A percentile compares a stretch with the other conserved stretches of the same genome.
phyloP scores from a whole-genome alignment of 108 stramenopile species.

The Cyclostephanos tholiformis region DNA sequence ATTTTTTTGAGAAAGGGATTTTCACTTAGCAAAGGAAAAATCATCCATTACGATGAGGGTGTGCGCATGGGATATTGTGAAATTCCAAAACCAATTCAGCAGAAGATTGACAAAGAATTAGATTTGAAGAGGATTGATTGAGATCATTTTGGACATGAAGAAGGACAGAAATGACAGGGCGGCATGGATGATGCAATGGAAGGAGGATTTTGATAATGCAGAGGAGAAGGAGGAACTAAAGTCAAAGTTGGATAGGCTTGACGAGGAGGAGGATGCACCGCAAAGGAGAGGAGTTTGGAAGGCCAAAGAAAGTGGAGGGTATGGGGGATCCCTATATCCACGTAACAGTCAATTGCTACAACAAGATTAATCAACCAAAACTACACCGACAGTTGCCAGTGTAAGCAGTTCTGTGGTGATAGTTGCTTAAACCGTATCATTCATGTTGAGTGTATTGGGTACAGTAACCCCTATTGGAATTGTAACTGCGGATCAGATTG shows the following conservation, averaged over 20 bases:
- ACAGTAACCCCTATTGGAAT: too few relatives aligned
- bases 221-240: conserved; percentile 12
- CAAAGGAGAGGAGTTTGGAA: conserved; percentile 32
- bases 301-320: conserved; percentile 34
- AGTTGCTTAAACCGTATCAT: too few relatives aligned
- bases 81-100: conserved; percentile 44
- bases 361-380: too few relatives aligned
- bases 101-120: conserved; percentile 46
- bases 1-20: too few relatives aligned
- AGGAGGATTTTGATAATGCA: conserved; percentile 47
- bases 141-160: conserved; percentile 36
- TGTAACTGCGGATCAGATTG: too few relatives aligned
- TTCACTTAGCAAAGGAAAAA: too few relatives aligned
- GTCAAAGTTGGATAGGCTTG: background rate
- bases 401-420: too few relatives aligned
- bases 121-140: conserved; percentile 39
- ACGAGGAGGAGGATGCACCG: conserved; percentile 6
- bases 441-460: too few relatives aligned
- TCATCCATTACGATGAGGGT: conserved; percentile 49
- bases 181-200: conserved; percentile 47
- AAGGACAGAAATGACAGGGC: conserved; percentile 33
- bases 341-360: too few relatives aligned
- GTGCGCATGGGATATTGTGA: conserved; percentile 31
- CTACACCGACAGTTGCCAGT: too few relatives aligned
- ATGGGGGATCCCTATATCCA: too few relatives aligned